phyloP scores from a whole-genome alignment of 305 asterid species.

The Euphrasia arctica region DNA sequence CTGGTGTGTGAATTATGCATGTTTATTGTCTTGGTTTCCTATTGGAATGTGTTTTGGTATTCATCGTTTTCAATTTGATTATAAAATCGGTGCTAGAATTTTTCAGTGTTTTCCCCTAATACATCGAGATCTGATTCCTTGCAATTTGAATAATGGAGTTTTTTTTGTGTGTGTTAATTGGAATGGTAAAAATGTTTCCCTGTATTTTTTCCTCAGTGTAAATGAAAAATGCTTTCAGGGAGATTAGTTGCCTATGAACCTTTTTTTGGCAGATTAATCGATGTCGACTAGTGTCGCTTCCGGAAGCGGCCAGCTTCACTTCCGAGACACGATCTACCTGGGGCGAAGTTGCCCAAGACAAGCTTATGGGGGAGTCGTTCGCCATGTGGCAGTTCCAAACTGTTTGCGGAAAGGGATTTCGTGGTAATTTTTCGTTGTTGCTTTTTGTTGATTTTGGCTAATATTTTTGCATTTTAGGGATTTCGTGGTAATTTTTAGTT shows the following conservation, averaged over 20 bases:
- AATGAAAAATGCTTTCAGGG: not conserved
- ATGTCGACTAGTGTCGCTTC: conserved; percentile 78
- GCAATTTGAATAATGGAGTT: not conserved
- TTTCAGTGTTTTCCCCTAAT: not conserved
- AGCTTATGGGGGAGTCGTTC: conserved; percentile 32
- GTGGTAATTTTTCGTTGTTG: not conserved
- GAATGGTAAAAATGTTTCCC: not conserved
- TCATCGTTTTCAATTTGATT: conserved; percentile 1
- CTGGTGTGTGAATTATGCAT: conserved; percentile 14
- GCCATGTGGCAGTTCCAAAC: conserved; percentile 37
- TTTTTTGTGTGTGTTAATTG: not conserved
- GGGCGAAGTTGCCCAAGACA: conserved; percentile 40
- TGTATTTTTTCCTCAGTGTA: not conserved
- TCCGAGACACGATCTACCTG: conserved; percentile 38
- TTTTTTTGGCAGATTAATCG: conserved; percentile 30
- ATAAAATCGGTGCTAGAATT: not conserved
- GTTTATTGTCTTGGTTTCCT: not conserved
- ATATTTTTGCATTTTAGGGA: not conserved
- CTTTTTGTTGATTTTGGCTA: not conserved
- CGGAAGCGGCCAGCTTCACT: conserved; percentile 49
- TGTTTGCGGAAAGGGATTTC: conserved; percentile 47
- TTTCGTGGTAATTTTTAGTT: not conserved
- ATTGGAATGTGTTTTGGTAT: not conserved
- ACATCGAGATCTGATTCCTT: conserved; percentile 10
- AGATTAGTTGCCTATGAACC: conserved; percentile 7